phyloP scores from a whole-genome alignment of 2,329 filamentous ascomycete genomes.

The Kalmusia sp. region DNA sequence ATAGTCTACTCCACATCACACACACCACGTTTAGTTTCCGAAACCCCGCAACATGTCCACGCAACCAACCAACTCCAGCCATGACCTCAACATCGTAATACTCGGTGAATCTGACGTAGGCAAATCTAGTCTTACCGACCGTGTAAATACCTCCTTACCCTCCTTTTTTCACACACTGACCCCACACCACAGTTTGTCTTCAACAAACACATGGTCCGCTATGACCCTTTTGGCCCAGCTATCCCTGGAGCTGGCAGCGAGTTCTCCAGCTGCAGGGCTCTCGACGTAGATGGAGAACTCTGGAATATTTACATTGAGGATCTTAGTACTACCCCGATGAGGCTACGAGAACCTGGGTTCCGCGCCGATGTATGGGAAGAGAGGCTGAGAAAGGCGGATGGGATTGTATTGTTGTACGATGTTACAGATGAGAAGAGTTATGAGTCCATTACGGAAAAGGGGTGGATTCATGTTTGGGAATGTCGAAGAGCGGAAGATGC shows the following conservation, averaged over 20 bases:
- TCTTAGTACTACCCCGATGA: constrained; percentile 24
- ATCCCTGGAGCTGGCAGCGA: neutral
- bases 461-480: constrained; percentile 23
- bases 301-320: constrained; percentile 25
- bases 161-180: constrained; percentile 11
- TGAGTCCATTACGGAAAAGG: constrained; percentile 23
- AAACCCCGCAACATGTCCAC: too few species aligned
- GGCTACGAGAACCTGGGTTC: constrained; percentile 11
- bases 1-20: too few species aligned
- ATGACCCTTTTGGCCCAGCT: constrained; percentile 13
- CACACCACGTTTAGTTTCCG: too few species aligned
- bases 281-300: constrained; percentile 16
- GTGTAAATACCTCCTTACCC: constrained; percentile 15
- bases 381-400: constrained; percentile 20
- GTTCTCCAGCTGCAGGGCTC: neutral
- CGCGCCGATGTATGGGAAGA: constrained; percentile 11
- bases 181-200: constrained; percentile 15
- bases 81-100: constrained; percentile 17
- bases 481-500: constrained; percentile 9
- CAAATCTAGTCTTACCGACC: constrained; percentile 37
- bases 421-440: constrained; percentile 31
- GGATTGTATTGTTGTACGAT: constrained; percentile 39
- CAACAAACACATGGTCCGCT: constrained; percentile 17
- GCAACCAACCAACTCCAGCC: neutral
- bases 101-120: constrained; percentile 31